phyloP scores from a whole-genome alignment of 768 basidiomycete species.

The Lactifluus echinatus region DNA sequence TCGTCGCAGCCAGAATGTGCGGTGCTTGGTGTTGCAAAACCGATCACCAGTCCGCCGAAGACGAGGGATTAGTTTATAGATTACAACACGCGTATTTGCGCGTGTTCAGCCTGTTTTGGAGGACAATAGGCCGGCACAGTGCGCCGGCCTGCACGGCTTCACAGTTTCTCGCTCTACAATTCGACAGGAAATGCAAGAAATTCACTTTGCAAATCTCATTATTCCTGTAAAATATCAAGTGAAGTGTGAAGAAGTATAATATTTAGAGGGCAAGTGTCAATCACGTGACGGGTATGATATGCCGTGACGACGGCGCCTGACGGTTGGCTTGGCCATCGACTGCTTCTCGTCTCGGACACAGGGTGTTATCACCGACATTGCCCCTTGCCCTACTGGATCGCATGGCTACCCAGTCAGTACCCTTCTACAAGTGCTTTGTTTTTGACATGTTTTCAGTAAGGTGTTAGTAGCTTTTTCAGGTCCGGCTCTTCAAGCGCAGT shows the following conservation, averaged over 20 bases:
- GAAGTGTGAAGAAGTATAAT: too few species aligned
- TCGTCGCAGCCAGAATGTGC: neutral
- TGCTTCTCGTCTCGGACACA: too few species aligned
- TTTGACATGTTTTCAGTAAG: neutral
- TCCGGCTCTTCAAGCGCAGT: too few species aligned
- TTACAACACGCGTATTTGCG: neutral
- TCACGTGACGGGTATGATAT: too few species aligned
- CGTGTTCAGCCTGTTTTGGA: constrained; percentile 2
- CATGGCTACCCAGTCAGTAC: neutral
- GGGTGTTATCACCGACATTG: too few species aligned
- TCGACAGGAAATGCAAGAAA: neutral
- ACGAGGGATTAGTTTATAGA: neutral
- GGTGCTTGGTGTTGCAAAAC: too few species aligned
- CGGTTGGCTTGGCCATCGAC: too few species aligned
- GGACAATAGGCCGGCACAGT: constrained; percentile 1
- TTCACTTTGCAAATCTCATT: too few species aligned
- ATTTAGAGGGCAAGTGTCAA: too few species aligned
- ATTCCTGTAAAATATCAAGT: too few species aligned
- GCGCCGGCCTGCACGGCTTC: neutral
- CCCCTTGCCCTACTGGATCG: neutral
- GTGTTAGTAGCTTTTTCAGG: too few species aligned
- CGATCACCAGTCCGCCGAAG: neutral
- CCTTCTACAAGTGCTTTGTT: neutral
- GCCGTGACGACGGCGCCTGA: too few species aligned
- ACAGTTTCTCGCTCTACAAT: neutral